Evolutionary conservation across 768 basidiomycete species (phyloP), one percentile per base, ranked within the genome.

Genomic region (Suillus clintonianus): DNA sequence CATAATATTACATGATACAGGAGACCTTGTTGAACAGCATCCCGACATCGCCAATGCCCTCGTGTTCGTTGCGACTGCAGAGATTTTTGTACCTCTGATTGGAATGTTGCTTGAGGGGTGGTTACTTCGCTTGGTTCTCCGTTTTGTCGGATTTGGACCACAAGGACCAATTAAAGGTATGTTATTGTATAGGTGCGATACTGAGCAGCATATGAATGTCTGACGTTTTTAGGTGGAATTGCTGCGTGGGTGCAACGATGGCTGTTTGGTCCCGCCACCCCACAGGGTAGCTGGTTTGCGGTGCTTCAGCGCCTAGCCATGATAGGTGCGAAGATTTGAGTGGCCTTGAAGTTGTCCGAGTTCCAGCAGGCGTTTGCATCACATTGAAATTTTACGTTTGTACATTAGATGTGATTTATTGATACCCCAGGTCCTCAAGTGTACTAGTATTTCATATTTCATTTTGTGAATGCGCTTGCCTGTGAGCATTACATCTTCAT

Each of bases 101-200:
- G 4, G 34, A 4, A 11, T 76, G 41, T 58, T 79, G 60, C 62
- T 79, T 4, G 75, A 78, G 57, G 54, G 43, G 24, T 70, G 64
- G 67, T 13, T 82, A 17, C 62, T 77, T 34, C 73, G 76, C 19
- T 74, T 71, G 9, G 13, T 80, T 9, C 60, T 78, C 14, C 57
- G 71, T 3, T 8, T 79, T 2, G 76, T 81, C 60, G 80, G 79
- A n/a, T 79, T 80, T 60, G 75, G 76, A 0, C 73, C 73, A 15
- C 37, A n/a, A 17, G 78, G 77, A 6, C 75, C 75, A 6, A 68
- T 72, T 4, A 75, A 77, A 76, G 75, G 78, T 77, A 37, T 3
- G 32, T 53, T 30, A 3, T 36, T 27, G 30, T 65, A 15, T 59
- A 17, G 4, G 32, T 13, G 57, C 41, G 14, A 1, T 37, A 22